These are phyloP conservation scores for Malus sylvestris DNA, from an alignment of 306 rosid genomes.

Conservation along the genomic window DNA sequence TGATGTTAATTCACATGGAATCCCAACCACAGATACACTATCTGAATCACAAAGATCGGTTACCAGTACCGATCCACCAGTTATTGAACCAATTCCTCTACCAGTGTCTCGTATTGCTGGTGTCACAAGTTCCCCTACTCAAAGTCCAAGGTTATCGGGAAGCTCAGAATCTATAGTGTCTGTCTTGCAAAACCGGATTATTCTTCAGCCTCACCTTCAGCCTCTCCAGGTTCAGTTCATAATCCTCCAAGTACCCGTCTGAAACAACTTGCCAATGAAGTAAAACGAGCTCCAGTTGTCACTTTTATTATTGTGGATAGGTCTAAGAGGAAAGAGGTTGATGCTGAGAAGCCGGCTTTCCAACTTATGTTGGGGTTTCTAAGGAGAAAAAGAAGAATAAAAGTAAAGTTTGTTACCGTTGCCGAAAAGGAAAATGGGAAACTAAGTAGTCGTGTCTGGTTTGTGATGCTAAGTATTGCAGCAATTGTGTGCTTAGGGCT, in stretches of 20 bases:
- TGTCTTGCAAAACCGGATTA: conserved; percentile 77
- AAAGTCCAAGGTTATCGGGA: conserved; percentile 72
- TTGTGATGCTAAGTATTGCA: conserved; percentile 85
- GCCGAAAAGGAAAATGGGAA: conserved; percentile 97
- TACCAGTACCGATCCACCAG: conserved; percentile 31
- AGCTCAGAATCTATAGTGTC: conserved; percentile 94
- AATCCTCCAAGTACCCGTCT: conserved; percentile 51
- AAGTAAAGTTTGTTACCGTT: conserved; percentile 76
- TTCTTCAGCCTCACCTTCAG: conserved; percentile 95
- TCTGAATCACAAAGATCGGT: conserved; percentile 52
- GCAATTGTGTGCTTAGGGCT: conserved; percentile 84
- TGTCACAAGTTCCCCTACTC: conserved; percentile 57
- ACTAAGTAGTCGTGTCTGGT: conserved; percentile 87
- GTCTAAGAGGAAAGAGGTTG: conserved; percentile 51
- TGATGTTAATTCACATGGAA: conserved; percentile 41
- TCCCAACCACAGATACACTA: conserved; percentile 46
- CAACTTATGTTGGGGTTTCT: conserved; percentile 59
- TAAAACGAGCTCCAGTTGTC: conserved; percentile 68
- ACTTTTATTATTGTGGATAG: conserved; percentile 74
- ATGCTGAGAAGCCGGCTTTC: conserved; percentile 59
- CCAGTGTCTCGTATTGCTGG: conserved; percentile 83
- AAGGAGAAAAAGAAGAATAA: conserved; percentile 81
- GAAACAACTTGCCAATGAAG: conserved; percentile 41
- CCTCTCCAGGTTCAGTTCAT: conserved; percentile 81
- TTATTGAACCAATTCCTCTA: conserved; percentile 68